Evolutionary conservation across 2,329 filamentous ascomycete species (phyloP), one percentile per base, ranked within the genome.

Genomic region (Colletotrichum melonis): DNA sequence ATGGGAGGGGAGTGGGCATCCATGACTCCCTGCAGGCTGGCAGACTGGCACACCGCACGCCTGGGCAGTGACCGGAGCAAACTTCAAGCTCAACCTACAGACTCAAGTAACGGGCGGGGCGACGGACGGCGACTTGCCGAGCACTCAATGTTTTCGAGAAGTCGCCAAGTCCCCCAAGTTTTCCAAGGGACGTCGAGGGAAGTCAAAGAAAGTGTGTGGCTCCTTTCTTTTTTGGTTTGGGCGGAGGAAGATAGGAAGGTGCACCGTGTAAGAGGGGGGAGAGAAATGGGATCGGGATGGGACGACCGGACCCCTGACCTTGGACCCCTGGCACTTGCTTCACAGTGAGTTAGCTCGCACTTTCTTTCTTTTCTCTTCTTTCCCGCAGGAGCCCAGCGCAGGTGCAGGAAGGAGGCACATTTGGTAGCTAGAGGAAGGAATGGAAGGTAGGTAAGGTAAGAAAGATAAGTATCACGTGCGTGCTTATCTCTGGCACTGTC

Each of bases 221-320:
- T 49, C 19, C 42, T 49, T 8, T 49, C 19, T 49, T 49, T 49
- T 49, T 49, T n/a, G 1, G 16, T 49, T 49, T 49, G 16, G 42
- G 24, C 12, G 9, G 35, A 42, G 28, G 16, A 46, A 38, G 56
- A 14, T 24, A 22, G 35, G 28, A 19, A 63, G 28, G 9, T 30
- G n/a, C 56, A 42, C 38, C 16, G 26, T n/a, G n/a, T 28, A 12
- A 52, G 60, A 49, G 42, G 12, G 60, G 26, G n/a, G 11, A 55
- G 38, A 62, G 46, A 58, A 54, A 55, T 22, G 6, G 55, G n/a
- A 58, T 24, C 35, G 55, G 63, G 63, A 70, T 70, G 63, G 63
- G 68, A 71, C 68, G 68, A 71, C 49, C 24, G 69, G 69, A 30
- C n/a, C 49, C 28, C 26, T 30, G 69, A 67, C 64, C 64, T 49